phyloP scores from a whole-genome alignment of 1,139 yeast species.

The Spencermartinsiella ligniputridi region DNA sequence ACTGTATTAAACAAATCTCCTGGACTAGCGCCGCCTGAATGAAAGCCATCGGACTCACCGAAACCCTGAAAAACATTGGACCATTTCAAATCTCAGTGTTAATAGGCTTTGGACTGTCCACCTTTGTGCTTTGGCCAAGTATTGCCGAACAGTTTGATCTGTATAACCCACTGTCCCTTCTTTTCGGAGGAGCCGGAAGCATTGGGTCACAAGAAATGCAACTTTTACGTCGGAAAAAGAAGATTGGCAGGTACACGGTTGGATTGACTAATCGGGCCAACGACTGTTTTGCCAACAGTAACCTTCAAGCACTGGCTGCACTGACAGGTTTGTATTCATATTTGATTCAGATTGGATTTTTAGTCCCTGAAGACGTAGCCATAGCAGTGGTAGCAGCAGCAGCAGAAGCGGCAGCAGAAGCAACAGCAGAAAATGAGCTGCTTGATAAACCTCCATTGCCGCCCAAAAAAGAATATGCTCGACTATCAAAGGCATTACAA shows the following conservation, averaged over 20 bases:
- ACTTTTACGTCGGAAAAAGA: slow-evolving; percentile 17
- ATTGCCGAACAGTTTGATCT: neutral
- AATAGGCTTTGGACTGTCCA: neutral
- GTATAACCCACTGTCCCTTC: slow-evolving; percentile 1
- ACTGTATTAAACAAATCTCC: too few relatives aligned
- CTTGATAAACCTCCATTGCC: neutral
- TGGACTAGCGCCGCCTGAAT: too few relatives aligned
- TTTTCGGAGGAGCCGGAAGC: neutral
- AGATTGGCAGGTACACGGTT: slow-evolving; percentile 49
- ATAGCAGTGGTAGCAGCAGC: slow-evolving; percentile 5
- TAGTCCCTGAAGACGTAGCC: slow-evolving; percentile 15
- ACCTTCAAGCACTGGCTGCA: slow-evolving; percentile 77
- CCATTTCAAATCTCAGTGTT: neutral
- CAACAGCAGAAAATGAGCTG: neutral
- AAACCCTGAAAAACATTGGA: neutral
- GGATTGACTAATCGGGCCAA: slow-evolving; percentile 78
- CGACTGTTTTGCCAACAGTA: slow-evolving; percentile 92
- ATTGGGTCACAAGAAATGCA: neutral
- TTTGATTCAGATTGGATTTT: slow-evolving; percentile 35
- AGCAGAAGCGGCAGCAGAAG: neutral
- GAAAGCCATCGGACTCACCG: too few relatives aligned
- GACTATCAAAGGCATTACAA: slow-evolving; percentile 43
- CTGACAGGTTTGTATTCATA: slow-evolving; percentile 61
- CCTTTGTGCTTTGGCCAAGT: slow-evolving; percentile 2
- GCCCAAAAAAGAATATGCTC: slow-evolving; percentile 4